A percentile compares a stretch with the other conserved stretches of the same genome.
phyloP scores from a whole-genome alignment of 148 eudicot genomes.

The Rheum nobile region DNA sequence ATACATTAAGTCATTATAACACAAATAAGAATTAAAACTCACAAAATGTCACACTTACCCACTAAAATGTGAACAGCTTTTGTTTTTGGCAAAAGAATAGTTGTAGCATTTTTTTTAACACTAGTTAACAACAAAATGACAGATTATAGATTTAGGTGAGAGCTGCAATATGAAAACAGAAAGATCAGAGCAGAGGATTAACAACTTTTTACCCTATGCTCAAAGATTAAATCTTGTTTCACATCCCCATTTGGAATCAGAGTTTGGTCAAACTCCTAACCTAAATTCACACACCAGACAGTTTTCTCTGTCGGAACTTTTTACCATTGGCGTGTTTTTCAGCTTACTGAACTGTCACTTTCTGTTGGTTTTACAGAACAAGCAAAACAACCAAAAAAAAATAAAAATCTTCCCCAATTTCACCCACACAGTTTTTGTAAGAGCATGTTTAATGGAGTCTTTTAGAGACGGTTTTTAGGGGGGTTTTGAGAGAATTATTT shows the following conservation, averaged over 20 bases:
- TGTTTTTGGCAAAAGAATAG: too few relatives aligned
- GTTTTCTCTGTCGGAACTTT: not conserved
- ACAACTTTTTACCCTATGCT: not conserved
- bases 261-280: not conserved
- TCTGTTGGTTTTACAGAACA: constrained; percentile 6
- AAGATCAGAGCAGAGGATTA: not conserved
- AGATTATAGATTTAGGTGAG: not conserved
- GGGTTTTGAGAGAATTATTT: too few relatives aligned
- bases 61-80: too few relatives aligned
- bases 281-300: not conserved
- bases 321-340: constrained; percentile 3
- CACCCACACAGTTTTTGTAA: too few relatives aligned
- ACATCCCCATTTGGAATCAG: not conserved
- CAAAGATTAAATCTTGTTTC: not conserved
- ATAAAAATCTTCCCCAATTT: not conserved
- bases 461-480: too few relatives aligned
- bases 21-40: too few relatives aligned
- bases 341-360: not conserved
- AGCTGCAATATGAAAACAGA: not conserved
- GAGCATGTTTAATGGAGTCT: too few relatives aligned
- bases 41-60: too few relatives aligned
- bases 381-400: not conserved
- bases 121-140: not conserved
- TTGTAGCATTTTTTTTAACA: not conserved
- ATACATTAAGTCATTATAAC: too few relatives aligned